A percentile compares a stretch with the other conserved stretches of the same genome.
Conservation (phyloP, 805 yeast species). For the Kuraishia molischiana region DNA sequence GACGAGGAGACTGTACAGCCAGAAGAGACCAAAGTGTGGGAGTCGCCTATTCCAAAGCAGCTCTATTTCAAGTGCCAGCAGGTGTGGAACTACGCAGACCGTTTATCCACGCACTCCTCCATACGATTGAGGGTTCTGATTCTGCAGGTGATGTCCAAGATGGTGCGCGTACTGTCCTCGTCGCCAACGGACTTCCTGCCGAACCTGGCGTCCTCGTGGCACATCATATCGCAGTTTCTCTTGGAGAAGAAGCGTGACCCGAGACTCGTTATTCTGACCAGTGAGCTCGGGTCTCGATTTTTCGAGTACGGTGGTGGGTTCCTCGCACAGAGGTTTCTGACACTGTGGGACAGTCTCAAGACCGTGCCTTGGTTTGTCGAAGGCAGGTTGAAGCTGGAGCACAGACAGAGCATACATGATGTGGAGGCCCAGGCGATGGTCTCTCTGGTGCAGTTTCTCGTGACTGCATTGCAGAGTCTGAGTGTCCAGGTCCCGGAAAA, state of each 20-base stretch:
- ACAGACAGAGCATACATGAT: not conserved
- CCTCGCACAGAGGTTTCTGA: constrained; percentile 28
- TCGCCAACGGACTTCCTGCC: constrained; percentile 36
- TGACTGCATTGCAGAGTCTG: constrained; percentile 23
- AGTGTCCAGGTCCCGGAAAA: constrained; percentile 24
- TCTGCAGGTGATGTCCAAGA: constrained; percentile 33
- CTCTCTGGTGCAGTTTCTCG: constrained; percentile 15
- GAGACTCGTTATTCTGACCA: constrained; percentile 4
- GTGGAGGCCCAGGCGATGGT: constrained; percentile 9
- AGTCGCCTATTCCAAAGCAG: constrained; percentile 51
- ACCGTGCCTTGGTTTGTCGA: constrained; percentile 4
- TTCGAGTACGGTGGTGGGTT: constrained; percentile 27
- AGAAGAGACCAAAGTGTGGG: constrained; percentile 39
- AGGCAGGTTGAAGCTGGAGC: not conserved
- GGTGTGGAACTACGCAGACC: constrained; percentile 60
- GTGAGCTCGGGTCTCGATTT: constrained; percentile 6
- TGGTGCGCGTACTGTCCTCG: constrained; percentile 46
- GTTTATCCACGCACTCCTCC: constrained; percentile 59
- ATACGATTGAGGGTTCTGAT: constrained; percentile 45
- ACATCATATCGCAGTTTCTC: constrained; percentile 18
- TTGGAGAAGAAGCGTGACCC: constrained; percentile 11
- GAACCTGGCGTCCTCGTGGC: constrained; percentile 43
- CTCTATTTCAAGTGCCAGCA: constrained; percentile 51
- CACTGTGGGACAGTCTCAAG: constrained; percentile 26
- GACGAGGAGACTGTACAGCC: constrained; percentile 13